Evolutionary conservation across 176 grass and related monocot genomes (phyloP).

Genomic region (Coix lacrymajobi): DNA sequence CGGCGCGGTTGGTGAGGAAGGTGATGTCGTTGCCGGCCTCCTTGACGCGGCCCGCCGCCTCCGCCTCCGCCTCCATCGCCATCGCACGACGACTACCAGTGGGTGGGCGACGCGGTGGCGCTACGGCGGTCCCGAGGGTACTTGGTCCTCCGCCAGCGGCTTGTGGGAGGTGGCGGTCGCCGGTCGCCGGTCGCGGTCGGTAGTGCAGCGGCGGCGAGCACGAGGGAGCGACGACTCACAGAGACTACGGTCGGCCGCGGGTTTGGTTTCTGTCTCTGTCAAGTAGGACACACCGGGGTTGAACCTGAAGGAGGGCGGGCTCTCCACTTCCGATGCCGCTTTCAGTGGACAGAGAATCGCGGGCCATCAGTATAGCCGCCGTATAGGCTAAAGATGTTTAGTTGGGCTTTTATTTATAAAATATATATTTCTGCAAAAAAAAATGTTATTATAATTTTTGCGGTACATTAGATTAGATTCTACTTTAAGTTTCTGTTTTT

Average conservation of each 20-base stretch:
- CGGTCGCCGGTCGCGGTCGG: not conserved
- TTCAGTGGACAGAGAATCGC: no score
- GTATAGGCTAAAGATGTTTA: no score
- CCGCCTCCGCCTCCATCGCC: constrained; percentile 30
- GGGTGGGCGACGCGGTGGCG: not conserved
- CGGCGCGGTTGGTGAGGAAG: constrained; percentile 51
- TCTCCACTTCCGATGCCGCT: no score
- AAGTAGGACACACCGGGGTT: not conserved
- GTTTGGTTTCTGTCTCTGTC: not conserved
- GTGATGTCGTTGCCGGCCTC: constrained; percentile 43
- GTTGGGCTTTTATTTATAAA: no score
- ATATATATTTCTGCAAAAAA: no score
- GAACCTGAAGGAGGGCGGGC: not conserved
- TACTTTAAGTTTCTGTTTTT: no score
- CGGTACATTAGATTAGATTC: no score
- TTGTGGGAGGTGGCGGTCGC: not conserved
- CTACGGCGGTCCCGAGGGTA: not conserved
- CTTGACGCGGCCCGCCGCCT: constrained; percentile 34
- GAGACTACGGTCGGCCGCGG: not conserved
- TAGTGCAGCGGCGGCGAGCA: not conserved
- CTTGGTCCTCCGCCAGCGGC: not conserved
- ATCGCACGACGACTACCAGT: not conserved
- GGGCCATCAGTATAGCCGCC: no score
- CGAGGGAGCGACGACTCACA: not conserved
- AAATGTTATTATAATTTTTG: no score